phyloP scores from a whole-genome alignment of 140 eudicot species.

The Erigeron philadelphicus region DNA sequence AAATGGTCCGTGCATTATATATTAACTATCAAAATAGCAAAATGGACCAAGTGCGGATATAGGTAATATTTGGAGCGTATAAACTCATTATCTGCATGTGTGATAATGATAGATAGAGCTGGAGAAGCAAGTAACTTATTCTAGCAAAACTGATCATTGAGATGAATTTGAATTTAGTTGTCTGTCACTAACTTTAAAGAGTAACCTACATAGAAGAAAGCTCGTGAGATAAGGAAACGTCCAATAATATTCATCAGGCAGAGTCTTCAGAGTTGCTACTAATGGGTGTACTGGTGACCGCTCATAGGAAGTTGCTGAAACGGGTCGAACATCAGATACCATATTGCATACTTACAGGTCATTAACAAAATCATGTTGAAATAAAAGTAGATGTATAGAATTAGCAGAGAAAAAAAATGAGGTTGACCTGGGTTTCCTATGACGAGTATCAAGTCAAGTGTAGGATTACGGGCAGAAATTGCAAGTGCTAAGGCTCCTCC shows the following conservation, averaged over 20 bases:
- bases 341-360: background rate
- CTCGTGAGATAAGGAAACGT: conserved; percentile 54
- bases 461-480: conserved; percentile 75
- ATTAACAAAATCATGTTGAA: background rate
- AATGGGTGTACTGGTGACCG: conserved; percentile 56
- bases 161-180: too few relatives aligned
- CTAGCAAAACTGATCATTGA: background rate
- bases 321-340: conserved; percentile 12
- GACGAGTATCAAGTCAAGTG: conserved; percentile 61
- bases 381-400: background rate
- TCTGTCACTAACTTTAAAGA: background rate
- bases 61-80: background rate
- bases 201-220: conserved; percentile 51
- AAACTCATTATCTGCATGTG: background rate
- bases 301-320: conserved; percentile 79
- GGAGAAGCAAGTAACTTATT: too few relatives aligned
- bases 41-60: background rate
- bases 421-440: conserved; percentile 78
- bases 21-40: conserved; percentile 1
- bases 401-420: background rate
- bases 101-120: background rate
- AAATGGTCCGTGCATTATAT: background rate
- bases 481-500: conserved; percentile 93
- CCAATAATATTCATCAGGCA: conserved; percentile 50
- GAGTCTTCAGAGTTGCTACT: conserved; percentile 39